Percentiles rank a stretch among this genome's conserved stretches.
Evolutionary conservation across 176 grass and related monocot genomes (phyloP).

Genomic region (Carex kokanica): DNA sequence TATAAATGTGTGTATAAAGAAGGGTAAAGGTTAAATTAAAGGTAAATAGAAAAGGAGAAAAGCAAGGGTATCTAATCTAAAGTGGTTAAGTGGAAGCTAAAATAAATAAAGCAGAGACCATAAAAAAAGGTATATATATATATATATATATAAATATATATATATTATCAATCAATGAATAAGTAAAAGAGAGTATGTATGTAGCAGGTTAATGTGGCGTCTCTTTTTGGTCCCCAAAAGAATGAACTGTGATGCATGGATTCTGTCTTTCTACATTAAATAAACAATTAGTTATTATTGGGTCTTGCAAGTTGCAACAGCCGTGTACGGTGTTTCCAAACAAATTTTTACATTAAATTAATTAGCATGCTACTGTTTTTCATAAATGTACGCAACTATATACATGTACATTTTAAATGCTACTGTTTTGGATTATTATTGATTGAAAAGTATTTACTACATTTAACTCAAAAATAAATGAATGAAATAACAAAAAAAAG

Average conservation of each 20-base stretch:
- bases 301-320: neutral
- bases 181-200: neutral
- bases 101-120: conserved; percentile 21
- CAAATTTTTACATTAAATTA: conserved; percentile 28
- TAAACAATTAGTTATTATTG: conserved; percentile 24
- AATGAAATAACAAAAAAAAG: too few relatives aligned
- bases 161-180: neutral
- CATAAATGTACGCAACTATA: neutral
- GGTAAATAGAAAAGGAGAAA: conserved; percentile 45
- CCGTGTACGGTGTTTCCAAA: conserved; percentile 19
- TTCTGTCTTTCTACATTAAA: conserved; percentile 34
- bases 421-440: neutral
- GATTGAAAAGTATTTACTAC: neutral
- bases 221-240: conserved; percentile 54
- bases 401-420: neutral
- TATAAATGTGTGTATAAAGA: conserved; percentile 31
- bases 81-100: conserved; percentile 12
- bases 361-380: conserved; percentile 2
- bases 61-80: conserved; percentile 40
- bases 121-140: too few relatives aligned
- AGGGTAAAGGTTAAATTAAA: conserved; percentile 43
- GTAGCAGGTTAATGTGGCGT: conserved; percentile 21
- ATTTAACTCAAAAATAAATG: neutral
- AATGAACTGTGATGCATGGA: conserved; percentile 40
- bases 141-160: too few relatives aligned